Conservation (phyloP, 2,329 filamentous ascomycete genomes). For the Diaporthe nobilis region DNA sequence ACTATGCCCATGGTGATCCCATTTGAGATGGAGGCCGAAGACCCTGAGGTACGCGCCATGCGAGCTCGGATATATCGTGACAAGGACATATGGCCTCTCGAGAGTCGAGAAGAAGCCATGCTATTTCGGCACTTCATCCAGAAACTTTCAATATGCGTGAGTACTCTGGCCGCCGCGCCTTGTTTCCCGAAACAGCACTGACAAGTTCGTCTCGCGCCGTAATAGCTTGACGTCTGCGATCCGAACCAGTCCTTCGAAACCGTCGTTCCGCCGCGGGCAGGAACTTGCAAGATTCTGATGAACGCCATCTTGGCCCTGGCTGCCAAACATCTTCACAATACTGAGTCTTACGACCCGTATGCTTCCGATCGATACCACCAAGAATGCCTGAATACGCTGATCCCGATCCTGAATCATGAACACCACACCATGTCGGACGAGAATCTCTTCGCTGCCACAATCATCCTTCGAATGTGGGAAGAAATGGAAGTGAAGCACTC, state of each 20-base stretch:
- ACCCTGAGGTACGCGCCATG: slow-evolving; percentile 37
- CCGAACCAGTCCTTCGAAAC: slow-evolving; percentile 63
- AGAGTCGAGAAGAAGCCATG: slow-evolving; percentile 47
- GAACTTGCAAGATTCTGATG: slow-evolving; percentile 64
- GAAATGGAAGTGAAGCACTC: slow-evolving; percentile 64
- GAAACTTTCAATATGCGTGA: slow-evolving; percentile 54
- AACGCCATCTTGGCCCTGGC: slow-evolving; percentile 71
- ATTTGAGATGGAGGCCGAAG: slow-evolving; percentile 34
- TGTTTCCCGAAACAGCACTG: background rate
- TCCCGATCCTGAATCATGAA: slow-evolving; percentile 61
- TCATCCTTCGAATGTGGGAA: slow-evolving; percentile 70
- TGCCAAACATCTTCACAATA: slow-evolving; percentile 67
- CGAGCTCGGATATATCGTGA: slow-evolving; percentile 45
- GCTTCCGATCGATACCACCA: slow-evolving; percentile 68
- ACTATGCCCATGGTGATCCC: slow-evolving; percentile 22
- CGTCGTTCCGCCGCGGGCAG: slow-evolving; percentile 67
- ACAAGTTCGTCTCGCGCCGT: background rate
- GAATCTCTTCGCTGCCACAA: slow-evolving; percentile 67
- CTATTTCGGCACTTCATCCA: slow-evolving; percentile 53
- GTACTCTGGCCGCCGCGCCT: slow-evolving; percentile 26
- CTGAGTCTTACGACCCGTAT: slow-evolving; percentile 61
- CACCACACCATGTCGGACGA: slow-evolving; percentile 60
- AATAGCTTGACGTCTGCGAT: slow-evolving; percentile 60
- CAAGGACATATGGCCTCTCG: slow-evolving; percentile 48
- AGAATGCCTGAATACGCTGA: slow-evolving; percentile 63